These are phyloP conservation scores for Flammula alnicola DNA, from an alignment of 1,284 basidiomycete species.

Conservation along the genomic window DNA sequence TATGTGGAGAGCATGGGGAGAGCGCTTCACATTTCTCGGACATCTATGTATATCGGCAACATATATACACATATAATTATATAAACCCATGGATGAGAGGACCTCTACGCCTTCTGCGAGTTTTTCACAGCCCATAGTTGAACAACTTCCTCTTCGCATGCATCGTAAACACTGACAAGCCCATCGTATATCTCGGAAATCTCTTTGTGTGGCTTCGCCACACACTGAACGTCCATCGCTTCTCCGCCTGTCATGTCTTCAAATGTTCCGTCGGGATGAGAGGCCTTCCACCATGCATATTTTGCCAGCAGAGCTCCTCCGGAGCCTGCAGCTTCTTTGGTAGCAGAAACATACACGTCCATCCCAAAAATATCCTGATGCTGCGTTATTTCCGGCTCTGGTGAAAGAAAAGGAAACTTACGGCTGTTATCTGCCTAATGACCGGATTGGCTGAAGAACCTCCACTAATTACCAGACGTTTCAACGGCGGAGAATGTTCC, in stretches of 20 bases:
- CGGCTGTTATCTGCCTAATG: conserved; percentile 76
- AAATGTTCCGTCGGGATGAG: conserved; percentile 54
- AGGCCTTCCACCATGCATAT: conserved; percentile 68
- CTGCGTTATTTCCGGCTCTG: conserved; percentile 5
- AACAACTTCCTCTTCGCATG: conserved; percentile 52
- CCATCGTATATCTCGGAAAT: conserved; percentile 45
- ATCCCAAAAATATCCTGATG: conserved; percentile 72
- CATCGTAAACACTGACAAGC: conserved; percentile 47
- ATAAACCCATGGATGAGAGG: no score
- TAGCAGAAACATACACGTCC: conserved; percentile 69
- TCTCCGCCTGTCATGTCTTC: conserved; percentile 65
- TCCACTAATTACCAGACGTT: conserved; percentile 78
- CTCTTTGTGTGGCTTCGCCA: conserved; percentile 59
- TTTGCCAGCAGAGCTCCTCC: conserved; percentile 73
- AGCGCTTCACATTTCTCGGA: no score
- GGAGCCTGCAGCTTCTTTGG: conserved; percentile 72
- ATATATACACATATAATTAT: no score
- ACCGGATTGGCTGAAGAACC: conserved; percentile 79
- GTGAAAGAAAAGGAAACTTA: conserved; percentile 24
- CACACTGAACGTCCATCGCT: conserved; percentile 54
- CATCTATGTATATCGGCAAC: no score
- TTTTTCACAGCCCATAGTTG: conserved; percentile 16
- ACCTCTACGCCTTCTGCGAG: background rate
- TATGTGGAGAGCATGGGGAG: no score
- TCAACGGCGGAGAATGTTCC: conserved; percentile 57